Conservation (phyloP, 352 stramenopile genomes). For the Pythium monospermum region DNA sequence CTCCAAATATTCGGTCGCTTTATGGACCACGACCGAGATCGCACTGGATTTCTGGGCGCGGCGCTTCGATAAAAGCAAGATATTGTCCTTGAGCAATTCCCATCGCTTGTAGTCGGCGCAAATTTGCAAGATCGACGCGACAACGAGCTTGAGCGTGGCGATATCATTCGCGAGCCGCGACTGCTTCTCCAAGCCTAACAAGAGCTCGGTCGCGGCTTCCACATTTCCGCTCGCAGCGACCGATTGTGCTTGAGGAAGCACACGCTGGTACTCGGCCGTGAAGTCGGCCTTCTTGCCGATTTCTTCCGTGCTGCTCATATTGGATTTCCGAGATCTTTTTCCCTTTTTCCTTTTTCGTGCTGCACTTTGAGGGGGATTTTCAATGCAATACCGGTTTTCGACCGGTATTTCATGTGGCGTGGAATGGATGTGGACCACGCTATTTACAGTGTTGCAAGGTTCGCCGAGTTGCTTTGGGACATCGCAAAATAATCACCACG, state of each 20-base stretch:
- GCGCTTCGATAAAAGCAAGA: constrained; percentile 84
- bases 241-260: constrained; percentile 63
- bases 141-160: constrained; percentile 78
- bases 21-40: constrained; percentile 82
- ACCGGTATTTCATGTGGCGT: too few relatives aligned
- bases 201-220: constrained; percentile 69
- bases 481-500: too few relatives aligned
- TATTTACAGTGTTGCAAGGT: too few relatives aligned
- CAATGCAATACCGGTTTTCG: too few relatives aligned
- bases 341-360: too few relatives aligned
- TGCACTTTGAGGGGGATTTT: too few relatives aligned
- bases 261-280: constrained; percentile 49
- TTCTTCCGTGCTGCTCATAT: constrained; percentile 73
- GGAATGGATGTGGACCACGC: too few relatives aligned
- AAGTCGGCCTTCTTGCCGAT: constrained; percentile 81
- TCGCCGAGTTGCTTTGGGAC: too few relatives aligned
- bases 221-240: constrained; percentile 71
- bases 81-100: constrained; percentile 85
- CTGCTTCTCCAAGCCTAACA: constrained; percentile 86
- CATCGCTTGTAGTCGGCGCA: constrained; percentile 85
- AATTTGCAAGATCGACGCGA: constrained; percentile 65
- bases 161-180: constrained; percentile 79
- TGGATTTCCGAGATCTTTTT: constrained; percentile 7
- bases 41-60: constrained; percentile 85
- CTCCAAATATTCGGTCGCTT: constrained; percentile 75